A percentile compares a stretch with the other conserved stretches of the same genome.
Evolutionary conservation across 1,284 basidiomycete genomes (phyloP).

Genomic region (Lignosus rhinocerotis): DNA sequence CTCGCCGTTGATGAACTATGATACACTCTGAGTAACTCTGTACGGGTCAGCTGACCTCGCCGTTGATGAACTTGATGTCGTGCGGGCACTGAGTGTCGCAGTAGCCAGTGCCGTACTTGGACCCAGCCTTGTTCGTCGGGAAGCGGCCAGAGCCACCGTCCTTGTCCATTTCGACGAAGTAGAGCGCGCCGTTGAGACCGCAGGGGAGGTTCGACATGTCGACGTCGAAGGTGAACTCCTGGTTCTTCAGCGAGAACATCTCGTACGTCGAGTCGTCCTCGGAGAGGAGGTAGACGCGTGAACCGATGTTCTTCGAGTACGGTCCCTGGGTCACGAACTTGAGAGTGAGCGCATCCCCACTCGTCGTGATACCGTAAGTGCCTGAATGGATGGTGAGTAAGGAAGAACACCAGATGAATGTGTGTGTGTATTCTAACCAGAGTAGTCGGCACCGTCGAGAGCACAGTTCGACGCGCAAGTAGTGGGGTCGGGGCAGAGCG

Average conservation of each 20-base stretch:
- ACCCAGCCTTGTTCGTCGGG: slow-evolving; percentile 48
- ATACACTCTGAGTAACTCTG: not conserved
- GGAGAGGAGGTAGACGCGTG: slow-evolving; percentile 56
- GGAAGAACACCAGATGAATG: not conserved
- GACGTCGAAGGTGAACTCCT: slow-evolving; percentile 61
- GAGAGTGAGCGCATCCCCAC: slow-evolving; percentile 49
- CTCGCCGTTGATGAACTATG: slow-evolving; percentile 48
- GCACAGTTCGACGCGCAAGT: slow-evolving; percentile 50
- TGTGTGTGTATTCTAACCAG: slow-evolving; percentile 26
- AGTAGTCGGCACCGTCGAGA: slow-evolving; percentile 59
- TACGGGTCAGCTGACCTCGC: slow-evolving; percentile 22
- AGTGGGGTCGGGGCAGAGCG: slow-evolving; percentile 36
- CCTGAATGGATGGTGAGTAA: not conserved
- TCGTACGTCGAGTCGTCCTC: slow-evolving; percentile 44
- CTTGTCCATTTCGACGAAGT: slow-evolving; percentile 43
- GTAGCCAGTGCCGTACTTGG: slow-evolving; percentile 56
- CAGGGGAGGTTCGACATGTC: slow-evolving; percentile 56
- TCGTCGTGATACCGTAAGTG: slow-evolving; percentile 43
- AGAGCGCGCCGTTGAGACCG: slow-evolving; percentile 54
- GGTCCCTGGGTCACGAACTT: slow-evolving; percentile 47
- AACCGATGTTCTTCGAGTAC: slow-evolving; percentile 48
- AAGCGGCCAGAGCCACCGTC: slow-evolving; percentile 40
- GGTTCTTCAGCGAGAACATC: slow-evolving; percentile 53
- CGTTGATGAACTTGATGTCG: slow-evolving; percentile 56
- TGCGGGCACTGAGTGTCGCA: slow-evolving; percentile 51